Base-by-base conservation (phyloP, 1,284 basidiomycete species). In the Pascua sp. region DNA sequence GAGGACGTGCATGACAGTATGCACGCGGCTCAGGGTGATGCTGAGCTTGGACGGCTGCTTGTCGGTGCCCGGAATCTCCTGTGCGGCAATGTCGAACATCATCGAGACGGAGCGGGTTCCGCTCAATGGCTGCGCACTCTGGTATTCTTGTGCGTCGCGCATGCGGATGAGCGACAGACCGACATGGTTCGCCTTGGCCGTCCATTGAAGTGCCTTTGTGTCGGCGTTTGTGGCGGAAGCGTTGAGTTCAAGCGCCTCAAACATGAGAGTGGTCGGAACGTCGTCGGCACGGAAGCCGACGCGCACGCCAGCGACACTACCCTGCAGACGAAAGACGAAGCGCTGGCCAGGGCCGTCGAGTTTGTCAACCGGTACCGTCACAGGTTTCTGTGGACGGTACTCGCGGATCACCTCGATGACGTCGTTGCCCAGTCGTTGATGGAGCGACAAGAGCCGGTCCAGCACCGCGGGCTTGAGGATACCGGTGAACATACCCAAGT, bases 1-100 rank as follows among this genome's bases (percentile, higher is more conserved):
- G 59, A 89, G 89, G 15, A 92, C 86, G 72, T 93, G 91, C 87
- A 94, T 87, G 47, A 94, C 89, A 0, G 91, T 90, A 70, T 95
- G 90, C 8, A 91, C 85, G 70, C 88, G 88, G 8, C 83, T 84
- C 24, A 93, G 75, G 1, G 77, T 74, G 37, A 92, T 61, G 44
- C 84, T 79, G 15, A 81, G 62, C 43, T 65, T 57, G 18, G 73
- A 61, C 10, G 67, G 58, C 45, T 56, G 48, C 17, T 43, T 55
- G 24, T 50, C 45, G 12, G 64, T 61, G 11, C 62, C 62, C 1
- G 77, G 74, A 9, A 57, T 59, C 56, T 80, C 77, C 40, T 76
- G 63, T 10, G 75, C 72, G 8, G 70, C 62, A 64, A 90, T 81
- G 66, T 94, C 89, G 47, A 94, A 80, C 18, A 85, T 82, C 61